Evolutionary conservation across 169 alveolate species (phyloP).

Genomic region (Eimeria tenella): DNA sequence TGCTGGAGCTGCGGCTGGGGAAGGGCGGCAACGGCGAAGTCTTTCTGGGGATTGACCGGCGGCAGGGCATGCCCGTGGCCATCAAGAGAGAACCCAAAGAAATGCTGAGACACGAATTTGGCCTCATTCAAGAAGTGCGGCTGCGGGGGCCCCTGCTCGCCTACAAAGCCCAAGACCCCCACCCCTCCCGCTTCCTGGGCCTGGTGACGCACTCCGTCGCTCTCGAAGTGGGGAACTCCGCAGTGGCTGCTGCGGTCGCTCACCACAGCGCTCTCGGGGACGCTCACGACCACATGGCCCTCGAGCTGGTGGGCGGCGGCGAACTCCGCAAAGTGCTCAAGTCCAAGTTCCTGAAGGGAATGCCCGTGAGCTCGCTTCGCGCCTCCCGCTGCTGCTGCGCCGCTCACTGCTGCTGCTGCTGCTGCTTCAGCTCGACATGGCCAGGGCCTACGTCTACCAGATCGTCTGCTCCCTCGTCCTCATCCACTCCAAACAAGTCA

Average conservation of each 20-base stretch:
- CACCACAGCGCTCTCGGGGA: conserved; percentile 55
- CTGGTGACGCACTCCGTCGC: conserved; percentile 38
- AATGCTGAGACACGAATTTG: conserved; percentile 39
- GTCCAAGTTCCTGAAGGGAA: conserved; percentile 5
- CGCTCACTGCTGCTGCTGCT: too few species aligned
- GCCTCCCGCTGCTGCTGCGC: not conserved
- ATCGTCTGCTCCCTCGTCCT: conserved; percentile 91
- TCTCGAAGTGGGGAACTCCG: conserved; percentile 51
- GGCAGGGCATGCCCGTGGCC: conserved; percentile 27
- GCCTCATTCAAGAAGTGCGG: conserved; percentile 25
- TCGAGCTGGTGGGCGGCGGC: conserved; percentile 42
- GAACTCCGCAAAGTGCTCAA: conserved; percentile 41
- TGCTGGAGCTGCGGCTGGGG: conserved; percentile 30
- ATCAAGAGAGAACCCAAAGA: conserved; percentile 53
- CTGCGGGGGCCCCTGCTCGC: conserved; percentile 48
- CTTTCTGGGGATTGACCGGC: conserved; percentile 23
- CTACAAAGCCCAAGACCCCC: conserved; percentile 54
- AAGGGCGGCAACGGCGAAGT: conserved; percentile 65
- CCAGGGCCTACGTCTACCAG: conserved; percentile 86
- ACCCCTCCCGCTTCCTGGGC: conserved; percentile 37
- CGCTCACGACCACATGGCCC: conserved; percentile 40
- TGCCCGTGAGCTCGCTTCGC: conserved; percentile 23
- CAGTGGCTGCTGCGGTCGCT: conserved; percentile 52
- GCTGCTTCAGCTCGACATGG: conserved; percentile 54
- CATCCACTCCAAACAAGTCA: conserved; percentile 91